Conservation (phyloP, 371 early-diverging fungal genomes). For the Circinella minor region DNA sequence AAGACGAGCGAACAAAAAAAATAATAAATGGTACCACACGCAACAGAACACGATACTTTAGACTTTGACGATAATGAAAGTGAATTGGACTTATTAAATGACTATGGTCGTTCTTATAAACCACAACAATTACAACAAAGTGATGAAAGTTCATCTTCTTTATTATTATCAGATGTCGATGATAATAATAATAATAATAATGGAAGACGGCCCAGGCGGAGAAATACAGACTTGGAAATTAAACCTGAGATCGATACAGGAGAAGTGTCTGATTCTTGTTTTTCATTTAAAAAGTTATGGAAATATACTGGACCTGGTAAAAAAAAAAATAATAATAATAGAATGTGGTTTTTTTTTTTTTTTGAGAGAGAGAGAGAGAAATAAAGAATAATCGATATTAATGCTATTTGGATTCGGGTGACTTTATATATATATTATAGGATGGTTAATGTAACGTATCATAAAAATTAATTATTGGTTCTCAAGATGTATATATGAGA, state of each 20-base stretch:
- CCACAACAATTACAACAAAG: not conserved
- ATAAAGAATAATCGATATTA: no score
- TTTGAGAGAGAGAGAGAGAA: no score
- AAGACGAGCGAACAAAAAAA: no score
- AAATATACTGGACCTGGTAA: constrained; percentile 59
- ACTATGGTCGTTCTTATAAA: constrained; percentile 5
- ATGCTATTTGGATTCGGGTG: not conserved
- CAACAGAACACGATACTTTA: constrained; percentile 11
- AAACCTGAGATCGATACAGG: constrained; percentile 40
- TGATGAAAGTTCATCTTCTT: not conserved
- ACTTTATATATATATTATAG: constrained; percentile 21
- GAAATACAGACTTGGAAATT: constrained; percentile 13
- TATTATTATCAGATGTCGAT: not conserved
- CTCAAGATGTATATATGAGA: no score
- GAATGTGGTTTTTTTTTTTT: no score
- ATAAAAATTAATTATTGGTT: no score
- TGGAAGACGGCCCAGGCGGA: constrained; percentile 8
- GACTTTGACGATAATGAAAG: constrained; percentile 14
- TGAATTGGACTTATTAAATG: constrained; percentile 10
- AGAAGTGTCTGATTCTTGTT: constrained; percentile 28
- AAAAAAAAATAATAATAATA: no score
- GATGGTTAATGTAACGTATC: constrained; percentile 46
- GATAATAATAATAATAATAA: not conserved
- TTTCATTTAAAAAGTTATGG: constrained; percentile 51
- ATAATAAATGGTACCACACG: constrained; percentile 17